A percentile compares a stretch with the other conserved stretches of the same genome.
phyloP scores from a whole-genome alignment of 2,329 filamentous ascomycete genomes.

The Ophiocordyceps sinensis region DNA sequence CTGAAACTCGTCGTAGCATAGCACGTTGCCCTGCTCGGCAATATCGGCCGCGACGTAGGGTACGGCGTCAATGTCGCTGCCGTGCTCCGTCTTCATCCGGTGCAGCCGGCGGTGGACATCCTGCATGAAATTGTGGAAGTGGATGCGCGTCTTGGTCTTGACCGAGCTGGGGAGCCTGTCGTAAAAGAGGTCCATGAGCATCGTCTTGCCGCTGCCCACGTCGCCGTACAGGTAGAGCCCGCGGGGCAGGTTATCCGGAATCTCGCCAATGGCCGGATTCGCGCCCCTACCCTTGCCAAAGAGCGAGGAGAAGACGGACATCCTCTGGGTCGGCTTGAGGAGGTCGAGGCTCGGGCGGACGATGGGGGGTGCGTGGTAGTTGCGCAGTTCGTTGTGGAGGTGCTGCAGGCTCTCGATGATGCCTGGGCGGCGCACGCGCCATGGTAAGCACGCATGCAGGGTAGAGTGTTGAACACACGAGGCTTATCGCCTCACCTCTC shows the following conservation, averaged over 20 bases:
- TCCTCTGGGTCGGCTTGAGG: conserved; percentile 33
- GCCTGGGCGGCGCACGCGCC: conserved; percentile 27
- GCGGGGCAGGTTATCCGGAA: conserved; percentile 64
- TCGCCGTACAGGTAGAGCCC: conserved; percentile 94
- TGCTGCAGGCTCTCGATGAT: conserved; percentile 84
- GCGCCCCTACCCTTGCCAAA: conserved; percentile 36
- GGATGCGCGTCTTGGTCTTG: conserved; percentile 74
- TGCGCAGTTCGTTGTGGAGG: conserved; percentile 66
- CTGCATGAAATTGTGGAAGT: conserved; percentile 99
- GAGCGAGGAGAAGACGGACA: conserved; percentile 44
- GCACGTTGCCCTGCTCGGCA: conserved; percentile 66
- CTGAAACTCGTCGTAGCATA: conserved; percentile 98
- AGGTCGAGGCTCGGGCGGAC: conserved; percentile 65
- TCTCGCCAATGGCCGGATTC: conserved; percentile 28
- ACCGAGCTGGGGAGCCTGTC: conserved; percentile 77
- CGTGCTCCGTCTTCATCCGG: conserved; percentile 76
- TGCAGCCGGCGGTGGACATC: conserved; percentile 87
- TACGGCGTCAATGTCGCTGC: conserved; percentile 77
- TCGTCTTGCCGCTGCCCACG: conserved; percentile 95
- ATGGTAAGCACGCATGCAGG: background rate
- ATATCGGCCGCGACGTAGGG: conserved; percentile 93
- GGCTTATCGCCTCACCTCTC: conserved; percentile 40
- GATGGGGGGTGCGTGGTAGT: conserved; percentile 61
- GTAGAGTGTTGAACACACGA: background rate
- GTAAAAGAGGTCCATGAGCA: conserved; percentile 98